Evolutionary conservation across 2,329 filamentous ascomycete genomes (phyloP).

Genomic region (Tolypocladium amazonense): DNA sequence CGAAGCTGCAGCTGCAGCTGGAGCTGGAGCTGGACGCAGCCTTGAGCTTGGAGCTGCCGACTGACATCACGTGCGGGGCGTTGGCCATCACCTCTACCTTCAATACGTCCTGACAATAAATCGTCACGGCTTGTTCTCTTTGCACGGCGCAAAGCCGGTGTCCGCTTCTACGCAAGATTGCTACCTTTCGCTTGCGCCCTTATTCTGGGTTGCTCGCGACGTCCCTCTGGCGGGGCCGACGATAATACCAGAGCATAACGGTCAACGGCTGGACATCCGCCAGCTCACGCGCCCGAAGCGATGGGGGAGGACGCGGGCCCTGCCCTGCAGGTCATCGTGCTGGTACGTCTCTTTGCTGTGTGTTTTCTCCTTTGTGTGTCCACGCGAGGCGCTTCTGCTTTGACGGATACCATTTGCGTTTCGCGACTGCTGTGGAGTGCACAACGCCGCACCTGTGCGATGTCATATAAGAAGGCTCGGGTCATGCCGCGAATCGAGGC

Average conservation of each 20-base stretch:
- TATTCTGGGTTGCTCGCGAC: background rate
- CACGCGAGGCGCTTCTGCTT: background rate
- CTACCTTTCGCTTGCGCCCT: background rate
- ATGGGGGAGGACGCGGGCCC: conserved; percentile 23
- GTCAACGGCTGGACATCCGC: background rate
- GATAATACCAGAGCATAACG: background rate
- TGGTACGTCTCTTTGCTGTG: conserved; percentile 46
- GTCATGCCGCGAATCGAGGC: background rate
- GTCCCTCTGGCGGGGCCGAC: background rate
- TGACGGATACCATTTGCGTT: background rate
- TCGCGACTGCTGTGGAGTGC: background rate
- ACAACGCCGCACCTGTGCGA: background rate
- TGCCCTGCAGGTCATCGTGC: conserved; percentile 62
- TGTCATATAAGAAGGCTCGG: background rate
- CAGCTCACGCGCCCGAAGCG: conserved; percentile 2
- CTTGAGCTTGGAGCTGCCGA: background rate
- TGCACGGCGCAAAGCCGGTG: background rate
- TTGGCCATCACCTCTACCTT: background rate
- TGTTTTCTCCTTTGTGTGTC: background rate
- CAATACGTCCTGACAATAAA: background rate
- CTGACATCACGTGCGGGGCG: background rate
- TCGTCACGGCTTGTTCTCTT: background rate
- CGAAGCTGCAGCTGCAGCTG: background rate
- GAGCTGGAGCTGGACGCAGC: background rate
- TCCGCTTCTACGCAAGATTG: background rate